Percentiles rank a stretch among this genome's conserved stretches.
Conservation (phyloP, 2,329 filamentous ascomycete species). For the Exophiala sp. region DNA sequence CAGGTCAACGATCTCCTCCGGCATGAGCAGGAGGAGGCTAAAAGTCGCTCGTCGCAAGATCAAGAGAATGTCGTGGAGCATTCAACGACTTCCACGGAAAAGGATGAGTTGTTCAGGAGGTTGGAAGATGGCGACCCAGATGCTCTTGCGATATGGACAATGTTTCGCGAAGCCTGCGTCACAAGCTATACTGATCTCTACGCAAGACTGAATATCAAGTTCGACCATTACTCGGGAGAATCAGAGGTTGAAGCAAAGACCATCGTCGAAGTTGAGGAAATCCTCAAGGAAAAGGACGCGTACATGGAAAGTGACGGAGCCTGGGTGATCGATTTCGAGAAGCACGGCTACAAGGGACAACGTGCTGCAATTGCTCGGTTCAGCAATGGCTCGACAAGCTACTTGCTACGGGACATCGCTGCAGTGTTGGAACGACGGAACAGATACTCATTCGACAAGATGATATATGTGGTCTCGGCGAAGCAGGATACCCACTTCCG, state of each 20-base stretch:
- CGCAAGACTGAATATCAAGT: constrained; percentile 66
- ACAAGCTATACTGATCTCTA: constrained; percentile 66
- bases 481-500: constrained; percentile 70
- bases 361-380: constrained; percentile 70
- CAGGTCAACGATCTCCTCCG: constrained; percentile 55
- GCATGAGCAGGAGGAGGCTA: constrained; percentile 60
- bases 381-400: constrained; percentile 70
- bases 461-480: constrained; percentile 74
- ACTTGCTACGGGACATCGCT: constrained; percentile 74
- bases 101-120: constrained; percentile 58
- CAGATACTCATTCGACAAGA: constrained; percentile 65
- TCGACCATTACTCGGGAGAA: constrained; percentile 70
- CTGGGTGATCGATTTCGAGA: constrained; percentile 67
- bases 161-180: constrained; percentile 66
- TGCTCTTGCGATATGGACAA: constrained; percentile 61
- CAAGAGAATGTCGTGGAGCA: constrained; percentile 41
- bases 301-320: constrained; percentile 69
- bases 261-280: constrained; percentile 62
- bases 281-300: constrained; percentile 62
- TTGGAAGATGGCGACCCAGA: constrained; percentile 66
- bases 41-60: constrained; percentile 41
- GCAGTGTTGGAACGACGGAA: constrained; percentile 65
- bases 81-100: constrained; percentile 45
- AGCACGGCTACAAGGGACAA: constrained; percentile 65
- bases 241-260: constrained; percentile 65